Evolutionary conservation across 2,329 filamentous ascomycete genomes (phyloP), one percentile per base, ranked within the genome.

Genomic region (Atkinsonella texensis): DNA sequence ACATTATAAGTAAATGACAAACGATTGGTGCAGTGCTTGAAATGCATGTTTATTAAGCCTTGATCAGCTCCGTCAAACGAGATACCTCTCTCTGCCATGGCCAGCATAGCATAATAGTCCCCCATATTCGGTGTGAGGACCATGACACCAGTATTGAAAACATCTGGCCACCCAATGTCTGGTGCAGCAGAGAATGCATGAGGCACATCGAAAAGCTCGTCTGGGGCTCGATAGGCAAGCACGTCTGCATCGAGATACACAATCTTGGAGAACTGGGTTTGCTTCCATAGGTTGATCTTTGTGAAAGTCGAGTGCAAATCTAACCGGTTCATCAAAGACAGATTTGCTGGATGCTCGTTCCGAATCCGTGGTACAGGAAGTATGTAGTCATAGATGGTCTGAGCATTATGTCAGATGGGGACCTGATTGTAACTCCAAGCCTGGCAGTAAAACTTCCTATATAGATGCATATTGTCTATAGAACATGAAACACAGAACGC

Each of bases 121-220:
- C 84, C 85, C 77, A 90, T 74, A 68, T 91, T 85, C 35, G 93
- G 93, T 15, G 77, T 84, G 54, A 98, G 70, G 38, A 89, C 89
- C 89, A 98, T 94, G 60, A 98, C 82, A 62, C 93, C 93, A n/a
- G 87, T 89, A 70, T 98, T 98, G 81, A 97, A 97, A 55, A 90
- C 80, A 70, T 98, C 93, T 35, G 93, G 93, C 93, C 93, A 98
- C 59, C 93, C 93, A 61, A 97, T 89, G 68, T 98, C 93, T 33
- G 93, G 90, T 11, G 87, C 89, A 2, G 93, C 82, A 41, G 80
- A 77, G 63, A 84, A 84, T 50, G 74, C 63, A 46, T 80, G 70
- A 4, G 71, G 62, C 23, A 83, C 65, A 52, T 83, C 77, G 63
- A 98, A 94, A 51, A 98, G 81, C 75, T 98, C 93, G 62, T 98